Percentiles rank a stretch among this genome's conserved stretches.
phyloP scores from a whole-genome alignment of 2,329 filamentous ascomycete genomes.

The Hymenoscyphus fraxineus region DNA sequence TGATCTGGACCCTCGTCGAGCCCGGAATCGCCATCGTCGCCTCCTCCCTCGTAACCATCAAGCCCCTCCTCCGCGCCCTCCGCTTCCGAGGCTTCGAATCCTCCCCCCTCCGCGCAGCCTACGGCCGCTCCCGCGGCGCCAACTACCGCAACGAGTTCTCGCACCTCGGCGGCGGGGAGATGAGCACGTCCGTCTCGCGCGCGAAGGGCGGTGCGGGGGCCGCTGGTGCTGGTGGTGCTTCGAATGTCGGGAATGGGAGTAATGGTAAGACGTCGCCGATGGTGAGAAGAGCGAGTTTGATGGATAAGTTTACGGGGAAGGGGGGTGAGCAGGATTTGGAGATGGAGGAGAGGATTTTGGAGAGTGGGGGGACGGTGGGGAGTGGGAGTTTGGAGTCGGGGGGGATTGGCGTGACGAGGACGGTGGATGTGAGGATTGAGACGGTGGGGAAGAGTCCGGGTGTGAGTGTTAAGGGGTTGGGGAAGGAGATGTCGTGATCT shows the following conservation, averaged over 20 bases:
- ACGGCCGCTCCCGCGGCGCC: too few species aligned
- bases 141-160: not conserved
- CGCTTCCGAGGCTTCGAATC: not conserved
- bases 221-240: not conserved
- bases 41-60: slow-evolving; percentile 51
- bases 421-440: not conserved
- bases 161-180: not conserved
- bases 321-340: not conserved
- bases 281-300: not conserved
- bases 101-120: not conserved
- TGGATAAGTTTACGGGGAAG: not conserved
- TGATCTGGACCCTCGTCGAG: slow-evolving; percentile 56
- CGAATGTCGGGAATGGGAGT: too few species aligned
- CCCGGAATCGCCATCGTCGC: slow-evolving; percentile 53
- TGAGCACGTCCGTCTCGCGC: not conserved
- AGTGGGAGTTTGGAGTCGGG: not conserved
- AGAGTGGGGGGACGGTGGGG: not conserved
- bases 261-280: too few species aligned
- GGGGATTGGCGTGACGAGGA: not conserved
- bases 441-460: not conserved
- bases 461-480: too few species aligned
- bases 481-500: too few species aligned
- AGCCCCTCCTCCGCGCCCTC: slow-evolving; percentile 45
- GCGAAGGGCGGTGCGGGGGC: not conserved
- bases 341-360: not conserved